A percentile compares a stretch with the other conserved stretches of the same genome.
These are phyloP conservation scores for Kodamaea ohmeri DNA, from an alignment of 1,139 yeast genomes.

Conservation along the genomic window DNA sequence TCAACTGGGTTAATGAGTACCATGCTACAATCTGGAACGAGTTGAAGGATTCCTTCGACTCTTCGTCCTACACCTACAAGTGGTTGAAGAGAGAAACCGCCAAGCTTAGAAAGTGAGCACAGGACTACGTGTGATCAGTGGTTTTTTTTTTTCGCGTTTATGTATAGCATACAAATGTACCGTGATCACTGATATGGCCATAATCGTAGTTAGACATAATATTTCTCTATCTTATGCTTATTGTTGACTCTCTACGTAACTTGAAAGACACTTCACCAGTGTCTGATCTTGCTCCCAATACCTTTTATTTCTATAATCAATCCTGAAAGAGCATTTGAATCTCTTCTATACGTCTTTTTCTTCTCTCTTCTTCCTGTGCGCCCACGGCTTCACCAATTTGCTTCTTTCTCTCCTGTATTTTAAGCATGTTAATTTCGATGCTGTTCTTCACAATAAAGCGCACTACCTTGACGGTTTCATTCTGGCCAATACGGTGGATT, in stretches of 20 bases:
- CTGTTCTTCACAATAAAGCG: slow-evolving; percentile 80
- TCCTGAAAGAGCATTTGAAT: slow-evolving; percentile 72
- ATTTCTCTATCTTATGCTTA: too few species aligned
- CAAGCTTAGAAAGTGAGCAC: slow-evolving; percentile 24
- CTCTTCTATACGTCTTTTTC: slow-evolving; percentile 75
- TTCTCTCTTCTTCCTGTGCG: slow-evolving; percentile 71
- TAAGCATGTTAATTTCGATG: slow-evolving; percentile 88
- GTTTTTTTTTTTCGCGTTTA: too few species aligned
- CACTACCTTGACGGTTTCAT: slow-evolving; percentile 65
- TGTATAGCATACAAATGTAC: too few species aligned
- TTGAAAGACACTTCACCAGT: too few species aligned
- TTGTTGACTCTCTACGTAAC: too few species aligned
- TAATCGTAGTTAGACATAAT: too few species aligned
- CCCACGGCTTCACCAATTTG: slow-evolving; percentile 85
- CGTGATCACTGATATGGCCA: too few species aligned
- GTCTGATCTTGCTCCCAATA: neutral
- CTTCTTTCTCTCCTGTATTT: slow-evolving; percentile 82
- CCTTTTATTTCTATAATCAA: slow-evolving; percentile 13
- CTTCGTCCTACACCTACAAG: slow-evolving; percentile 51
- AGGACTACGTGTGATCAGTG: neutral
- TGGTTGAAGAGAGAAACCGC: slow-evolving; percentile 80
- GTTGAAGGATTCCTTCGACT: slow-evolving; percentile 46
- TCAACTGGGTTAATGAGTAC: slow-evolving; percentile 63
- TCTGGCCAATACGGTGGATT: slow-evolving; percentile 88
- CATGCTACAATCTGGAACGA: slow-evolving; percentile 62